Conservation (phyloP, 345 rosid genomes). For the Barbarea vulgaris region DNA sequence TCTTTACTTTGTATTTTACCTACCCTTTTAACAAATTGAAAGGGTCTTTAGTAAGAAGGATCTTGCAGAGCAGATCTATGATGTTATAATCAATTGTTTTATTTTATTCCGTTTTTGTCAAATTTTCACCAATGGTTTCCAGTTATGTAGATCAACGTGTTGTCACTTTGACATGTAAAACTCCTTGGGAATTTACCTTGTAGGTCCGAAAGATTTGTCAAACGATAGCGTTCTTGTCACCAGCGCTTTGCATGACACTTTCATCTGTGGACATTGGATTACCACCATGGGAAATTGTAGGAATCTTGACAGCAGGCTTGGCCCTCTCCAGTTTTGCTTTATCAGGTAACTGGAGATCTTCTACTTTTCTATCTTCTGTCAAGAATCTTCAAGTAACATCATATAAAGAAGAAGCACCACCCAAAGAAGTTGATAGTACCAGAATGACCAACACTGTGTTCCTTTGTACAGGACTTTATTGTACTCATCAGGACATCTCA, state of each 20-base stretch:
- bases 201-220: constrained; percentile 96
- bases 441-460: not conserved
- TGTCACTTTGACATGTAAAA: constrained; percentile 12
- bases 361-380: not conserved
- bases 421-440: not conserved
- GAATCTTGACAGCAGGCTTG: constrained; percentile 80
- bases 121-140: not conserved
- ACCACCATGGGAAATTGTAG: constrained; percentile 93
- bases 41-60: not conserved
- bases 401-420: not conserved
- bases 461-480: constrained; percentile 50
- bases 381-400: constrained; percentile 14
- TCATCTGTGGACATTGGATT: constrained; percentile 88
- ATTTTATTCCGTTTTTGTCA: not conserved
- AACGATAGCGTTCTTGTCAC: constrained; percentile 83
- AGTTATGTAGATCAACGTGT: constrained; percentile 4
- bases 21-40: not conserved
- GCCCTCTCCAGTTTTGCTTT: constrained; percentile 92
- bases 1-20: constrained; percentile 15
- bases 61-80: constrained; percentile 1
- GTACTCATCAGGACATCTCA: constrained; percentile 97
- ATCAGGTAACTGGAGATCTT: constrained; percentile 59
- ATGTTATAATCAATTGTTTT: not conserved
- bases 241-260: constrained; percentile 85
- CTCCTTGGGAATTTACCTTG: constrained; percentile 29